Conservation (phyloP, 352 stramenopile genomes). For the Globisporangium ultimum region DNA sequence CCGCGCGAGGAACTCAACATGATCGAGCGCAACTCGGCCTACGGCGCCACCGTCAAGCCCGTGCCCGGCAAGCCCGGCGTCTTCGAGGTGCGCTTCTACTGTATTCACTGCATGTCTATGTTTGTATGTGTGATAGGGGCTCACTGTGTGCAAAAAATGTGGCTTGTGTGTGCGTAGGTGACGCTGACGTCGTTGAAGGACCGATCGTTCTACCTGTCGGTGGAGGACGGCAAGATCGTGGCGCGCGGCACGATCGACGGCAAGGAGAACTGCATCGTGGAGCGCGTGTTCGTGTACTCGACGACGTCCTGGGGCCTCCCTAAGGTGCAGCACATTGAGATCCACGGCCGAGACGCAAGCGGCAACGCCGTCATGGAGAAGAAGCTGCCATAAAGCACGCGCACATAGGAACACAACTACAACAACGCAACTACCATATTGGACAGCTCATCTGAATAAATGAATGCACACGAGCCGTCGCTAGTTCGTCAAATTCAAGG, state of each 20-base stretch:
- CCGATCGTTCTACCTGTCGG: slow-evolving; percentile 64
- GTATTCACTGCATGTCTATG: neutral
- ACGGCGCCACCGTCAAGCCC: slow-evolving; percentile 73
- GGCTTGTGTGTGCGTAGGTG: slow-evolving; percentile 14
- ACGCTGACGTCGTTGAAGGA: slow-evolving; percentile 83
- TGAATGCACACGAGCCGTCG: too few relatives aligned
- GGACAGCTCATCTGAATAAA: too few relatives aligned
- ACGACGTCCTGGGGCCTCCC: slow-evolving; percentile 85
- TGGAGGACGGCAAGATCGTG: slow-evolving; percentile 77
- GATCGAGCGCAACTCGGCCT: slow-evolving; percentile 85
- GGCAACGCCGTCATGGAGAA: slow-evolving; percentile 81
- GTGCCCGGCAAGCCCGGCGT: slow-evolving; percentile 61
- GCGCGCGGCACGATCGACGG: slow-evolving; percentile 73
- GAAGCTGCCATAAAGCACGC: slow-evolving; percentile 64
- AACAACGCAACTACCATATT: neutral
- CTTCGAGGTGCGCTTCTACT: slow-evolving; percentile 41
- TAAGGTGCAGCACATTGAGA: slow-evolving; percentile 89
- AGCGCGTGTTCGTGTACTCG: slow-evolving; percentile 82
- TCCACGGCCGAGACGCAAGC: slow-evolving; percentile 67
- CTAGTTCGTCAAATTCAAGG: too few relatives aligned
- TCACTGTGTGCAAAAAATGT: too few relatives aligned
- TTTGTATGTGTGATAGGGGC: neutral
- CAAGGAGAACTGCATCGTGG: slow-evolving; percentile 58
- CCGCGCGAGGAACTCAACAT: slow-evolving; percentile 84
- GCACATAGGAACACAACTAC: neutral